A percentile compares a stretch with the other conserved stretches of the same genome.
These are phyloP conservation scores for Calocybe cyanea DNA, from an alignment of 768 basidiomycete genomes.

Conservation along the genomic window DNA sequence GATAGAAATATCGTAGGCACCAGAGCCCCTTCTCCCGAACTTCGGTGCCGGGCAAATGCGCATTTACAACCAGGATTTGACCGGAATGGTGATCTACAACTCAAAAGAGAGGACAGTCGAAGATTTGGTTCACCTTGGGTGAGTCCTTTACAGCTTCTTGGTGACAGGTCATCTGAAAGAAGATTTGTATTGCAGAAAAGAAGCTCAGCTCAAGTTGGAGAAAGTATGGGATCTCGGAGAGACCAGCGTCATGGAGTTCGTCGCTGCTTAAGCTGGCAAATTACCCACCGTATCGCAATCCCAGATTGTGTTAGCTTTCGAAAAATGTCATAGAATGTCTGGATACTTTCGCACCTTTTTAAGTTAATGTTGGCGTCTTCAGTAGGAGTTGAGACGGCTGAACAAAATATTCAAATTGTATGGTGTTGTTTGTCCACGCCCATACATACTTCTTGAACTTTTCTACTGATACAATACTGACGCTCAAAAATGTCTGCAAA, in stretches of 20 bases:
- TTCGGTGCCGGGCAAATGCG: slow-evolving; percentile 38
- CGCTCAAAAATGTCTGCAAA: slow-evolving; percentile 54
- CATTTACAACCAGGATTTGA: slow-evolving; percentile 40
- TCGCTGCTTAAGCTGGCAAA: not conserved
- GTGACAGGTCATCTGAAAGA: not conserved
- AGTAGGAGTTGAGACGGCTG: too few species aligned
- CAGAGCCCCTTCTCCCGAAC: slow-evolving; percentile 42
- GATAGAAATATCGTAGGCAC: slow-evolving; percentile 24
- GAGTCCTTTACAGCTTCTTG: not conserved
- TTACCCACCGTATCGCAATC: too few species aligned
- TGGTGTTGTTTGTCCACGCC: too few species aligned
- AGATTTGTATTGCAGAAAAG: not conserved
- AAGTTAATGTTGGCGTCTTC: too few species aligned
- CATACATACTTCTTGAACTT: too few species aligned
- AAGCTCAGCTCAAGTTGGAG: not conserved
- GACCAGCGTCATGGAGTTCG: slow-evolving; percentile 6
- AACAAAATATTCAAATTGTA: too few species aligned
- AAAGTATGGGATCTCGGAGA: slow-evolving; percentile 11
- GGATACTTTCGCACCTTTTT: too few species aligned
- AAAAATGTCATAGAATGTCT: too few species aligned
- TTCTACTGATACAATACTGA: not conserved
- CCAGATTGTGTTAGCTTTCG: too few species aligned
- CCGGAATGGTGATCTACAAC: slow-evolving; percentile 40
- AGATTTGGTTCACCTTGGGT: slow-evolving; percentile 26
- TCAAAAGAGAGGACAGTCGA: slow-evolving; percentile 39